A percentile compares a stretch with the other conserved stretches of the same genome.
phyloP scores from a whole-genome alignment of 192 early-diverging fungal genomes.

The Coemansia sp. region DNA sequence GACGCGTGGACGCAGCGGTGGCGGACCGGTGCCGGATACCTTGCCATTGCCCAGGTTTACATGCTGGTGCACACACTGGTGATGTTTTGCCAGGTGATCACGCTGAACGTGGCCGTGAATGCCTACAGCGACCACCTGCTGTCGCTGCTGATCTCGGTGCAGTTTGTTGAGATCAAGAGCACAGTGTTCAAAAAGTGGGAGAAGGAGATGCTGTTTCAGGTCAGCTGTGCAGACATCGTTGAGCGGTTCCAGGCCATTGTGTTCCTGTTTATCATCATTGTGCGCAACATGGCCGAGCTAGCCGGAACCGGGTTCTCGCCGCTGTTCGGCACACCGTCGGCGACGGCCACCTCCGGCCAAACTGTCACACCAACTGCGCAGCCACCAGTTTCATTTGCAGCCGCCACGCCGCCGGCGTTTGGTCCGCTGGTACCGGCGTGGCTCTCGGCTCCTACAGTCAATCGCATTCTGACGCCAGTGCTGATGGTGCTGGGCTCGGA shows the following conservation, averaged over 20 bases:
- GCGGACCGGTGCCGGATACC: constrained; percentile 49
- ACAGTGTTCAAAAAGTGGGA: constrained; percentile 97
- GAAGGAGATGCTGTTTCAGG: constrained; percentile 92
- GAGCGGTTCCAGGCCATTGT: constrained; percentile 90
- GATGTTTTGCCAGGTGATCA: constrained; percentile 93
- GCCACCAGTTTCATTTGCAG: constrained; percentile 34
- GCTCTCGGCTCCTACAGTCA: constrained; percentile 60
- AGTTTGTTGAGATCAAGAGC: constrained; percentile 98
- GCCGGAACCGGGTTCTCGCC: constrained; percentile 56
- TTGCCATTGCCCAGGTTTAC: constrained; percentile 76
- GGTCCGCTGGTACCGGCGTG: constrained; percentile 62
- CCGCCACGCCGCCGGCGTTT: constrained; percentile 51
- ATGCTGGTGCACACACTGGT: constrained; percentile 87
- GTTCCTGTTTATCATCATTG: constrained; percentile 84
- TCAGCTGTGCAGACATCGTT: constrained; percentile 91
- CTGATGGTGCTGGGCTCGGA: constrained; percentile 86
- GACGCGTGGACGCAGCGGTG: constrained; percentile 41
- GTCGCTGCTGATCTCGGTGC: constrained; percentile 90
- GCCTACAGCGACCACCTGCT: constrained; percentile 91
- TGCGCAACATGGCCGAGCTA: constrained; percentile 88
- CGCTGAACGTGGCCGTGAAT: constrained; percentile 94
- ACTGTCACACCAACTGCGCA: constrained; percentile 27
- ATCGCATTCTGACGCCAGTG: constrained; percentile 69
- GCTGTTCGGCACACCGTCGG: constrained; percentile 16
- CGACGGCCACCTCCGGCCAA: constrained; percentile 2